Evolutionary conservation across 345 rosid genomes (phyloP), one percentile per base, ranked within the genome.

Genomic region (Pistacia integerrima): DNA sequence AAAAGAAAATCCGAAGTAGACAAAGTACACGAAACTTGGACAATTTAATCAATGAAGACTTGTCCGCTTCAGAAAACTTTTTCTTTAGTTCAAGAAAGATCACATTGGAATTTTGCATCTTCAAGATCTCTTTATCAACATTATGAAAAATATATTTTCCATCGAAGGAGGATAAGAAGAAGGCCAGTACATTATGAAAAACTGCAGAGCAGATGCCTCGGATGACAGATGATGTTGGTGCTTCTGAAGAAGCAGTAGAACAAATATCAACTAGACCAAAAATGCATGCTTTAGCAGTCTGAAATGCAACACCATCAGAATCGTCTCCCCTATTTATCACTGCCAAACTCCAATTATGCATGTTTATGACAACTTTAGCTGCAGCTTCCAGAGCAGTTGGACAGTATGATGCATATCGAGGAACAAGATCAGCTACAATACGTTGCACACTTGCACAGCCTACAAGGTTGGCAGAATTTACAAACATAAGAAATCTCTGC

Each of bases 401-500:
- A 79, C 97, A 91, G 84, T 88, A 83, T 4, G 88, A 85, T 54
- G 89, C 97, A 84, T 93, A 93, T 65, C 95, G 88, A 62, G 99
- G 99, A 84, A 96, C 77, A 61, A 96, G 86, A 85, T 93, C 98
- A 71, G 97, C 92, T 46, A 89, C 87, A 75, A 96, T 84, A 49
- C 98, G 97, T 76, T 92, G 94, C 66, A 85, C 98, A 48, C 99
- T 92, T 46, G 85, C 69, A 79, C 99, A 96, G 68, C 99, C 99
- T 96, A 90, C 84, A 88, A 67, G 79, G 59, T 56, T 72, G 67
- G 66, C 28, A 58, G 64, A 59, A 57, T 30, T 2, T 55, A 66
- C 14, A 64, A 77, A 20, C 20, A 28, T 44, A 72, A 71, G 58
- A 64, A 70, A 77, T 63, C 64, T 71, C 66, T 36, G 28, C 51